A percentile compares a stretch with the other conserved stretches of the same genome.
phyloP scores from a whole-genome alignment of 2,329 filamentous ascomycete species.

The Calonectria pauciramosa region DNA sequence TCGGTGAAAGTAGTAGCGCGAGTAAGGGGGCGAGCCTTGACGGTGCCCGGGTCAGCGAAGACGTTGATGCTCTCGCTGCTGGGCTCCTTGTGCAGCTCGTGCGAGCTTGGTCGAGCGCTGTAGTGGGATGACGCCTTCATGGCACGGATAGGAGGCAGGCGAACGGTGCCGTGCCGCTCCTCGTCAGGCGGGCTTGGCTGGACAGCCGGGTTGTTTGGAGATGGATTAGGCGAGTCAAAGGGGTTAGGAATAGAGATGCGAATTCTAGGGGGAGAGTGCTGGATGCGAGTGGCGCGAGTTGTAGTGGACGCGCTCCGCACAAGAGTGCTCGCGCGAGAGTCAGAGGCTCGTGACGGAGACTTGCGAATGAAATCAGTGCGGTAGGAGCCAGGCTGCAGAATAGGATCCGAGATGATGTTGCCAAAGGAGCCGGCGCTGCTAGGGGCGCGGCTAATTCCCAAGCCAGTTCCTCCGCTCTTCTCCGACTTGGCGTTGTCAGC shows the following conservation, averaged over 20 bases:
- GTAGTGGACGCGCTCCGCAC: constrained; percentile 20
- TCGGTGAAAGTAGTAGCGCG: constrained; percentile 66
- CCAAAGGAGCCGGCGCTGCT: constrained; percentile 44
- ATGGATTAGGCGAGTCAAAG: constrained; percentile 52
- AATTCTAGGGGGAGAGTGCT: constrained; percentile 35
- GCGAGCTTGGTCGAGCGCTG: constrained; percentile 47
- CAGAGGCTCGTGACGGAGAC: constrained; percentile 33
- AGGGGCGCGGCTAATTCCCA: constrained; percentile 30
- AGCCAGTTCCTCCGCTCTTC: constrained; percentile 36
- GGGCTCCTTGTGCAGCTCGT: constrained; percentile 55
- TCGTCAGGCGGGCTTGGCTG: constrained; percentile 44
- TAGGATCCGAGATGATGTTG: constrained; percentile 70
- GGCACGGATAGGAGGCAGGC: constrained; percentile 54
- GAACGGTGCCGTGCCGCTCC: constrained; percentile 46
- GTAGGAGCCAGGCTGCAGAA: constrained; percentile 59
- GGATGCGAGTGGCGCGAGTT: constrained; percentile 3
- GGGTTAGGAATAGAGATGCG: constrained; percentile 53
- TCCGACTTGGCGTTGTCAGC: constrained; percentile 31
- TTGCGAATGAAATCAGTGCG: constrained; percentile 69
- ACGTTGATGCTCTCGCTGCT: constrained; percentile 67
- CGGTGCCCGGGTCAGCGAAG: constrained; percentile 63
- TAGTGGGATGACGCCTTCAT: constrained; percentile 51
- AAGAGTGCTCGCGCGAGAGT: constrained; percentile 30
- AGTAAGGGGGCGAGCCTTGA: constrained; percentile 41
- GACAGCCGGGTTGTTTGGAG: constrained; percentile 37